Conservation (phyloP, 75 land plant genomes). For the Cryptomeria japonica region DNA sequence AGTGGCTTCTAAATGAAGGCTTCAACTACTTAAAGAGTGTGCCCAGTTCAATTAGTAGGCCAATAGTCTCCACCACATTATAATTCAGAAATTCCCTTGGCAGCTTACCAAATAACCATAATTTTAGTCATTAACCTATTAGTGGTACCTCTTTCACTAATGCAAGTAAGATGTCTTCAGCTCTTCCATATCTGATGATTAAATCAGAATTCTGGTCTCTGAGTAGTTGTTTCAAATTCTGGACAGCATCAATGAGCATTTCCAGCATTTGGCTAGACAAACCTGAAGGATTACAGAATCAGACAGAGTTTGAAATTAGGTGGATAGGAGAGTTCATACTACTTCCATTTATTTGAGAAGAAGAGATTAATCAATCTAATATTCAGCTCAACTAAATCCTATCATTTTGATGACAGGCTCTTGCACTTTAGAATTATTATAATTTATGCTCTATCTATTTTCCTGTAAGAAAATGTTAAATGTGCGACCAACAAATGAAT, state of each 20-base stretch:
- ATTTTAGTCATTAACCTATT: background rate
- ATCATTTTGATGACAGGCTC: background rate
- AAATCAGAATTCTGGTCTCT: constrained; percentile 62
- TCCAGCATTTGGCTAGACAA: constrained; percentile 74
- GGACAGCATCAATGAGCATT: constrained; percentile 56
- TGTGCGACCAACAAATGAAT: background rate
- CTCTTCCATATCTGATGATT: constrained; percentile 58
- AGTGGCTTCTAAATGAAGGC: background rate
- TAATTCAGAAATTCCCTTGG: background rate
- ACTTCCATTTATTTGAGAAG: background rate
- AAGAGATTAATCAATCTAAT: background rate
- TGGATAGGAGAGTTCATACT: background rate
- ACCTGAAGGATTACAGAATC: constrained; percentile 40
- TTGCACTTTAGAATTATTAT: background rate
- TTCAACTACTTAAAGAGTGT: background rate
- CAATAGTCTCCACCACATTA: background rate
- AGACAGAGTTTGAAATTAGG: background rate
- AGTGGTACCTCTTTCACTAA: constrained; percentile 68
- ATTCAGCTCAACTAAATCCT: background rate
- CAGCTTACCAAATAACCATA: background rate
- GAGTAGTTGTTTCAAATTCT: constrained; percentile 54
- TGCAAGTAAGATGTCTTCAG: constrained; percentile 51
- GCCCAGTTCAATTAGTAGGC: background rate
- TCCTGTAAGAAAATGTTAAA: background rate
- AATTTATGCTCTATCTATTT: background rate